A percentile compares a stretch with the other conserved stretches of the same genome.
Evolutionary conservation across 2,329 filamentous ascomycete genomes (phyloP).

Genomic region (Diaporthe aspalathi): DNA sequence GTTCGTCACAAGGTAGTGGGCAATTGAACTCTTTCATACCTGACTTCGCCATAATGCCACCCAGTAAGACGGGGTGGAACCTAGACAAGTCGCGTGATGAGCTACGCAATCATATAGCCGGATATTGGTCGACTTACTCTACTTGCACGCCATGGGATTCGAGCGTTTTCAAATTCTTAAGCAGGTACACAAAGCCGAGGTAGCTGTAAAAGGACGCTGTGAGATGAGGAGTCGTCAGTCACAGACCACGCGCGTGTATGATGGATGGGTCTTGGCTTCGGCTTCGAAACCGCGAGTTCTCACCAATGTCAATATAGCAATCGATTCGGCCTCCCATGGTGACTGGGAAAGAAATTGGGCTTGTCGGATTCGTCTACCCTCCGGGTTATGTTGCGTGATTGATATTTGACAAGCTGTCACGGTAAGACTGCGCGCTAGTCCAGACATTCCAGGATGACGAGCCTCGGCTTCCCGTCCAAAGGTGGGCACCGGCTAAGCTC

Average conservation of each 20-base stretch:
- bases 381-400: background rate
- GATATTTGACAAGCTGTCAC: background rate
- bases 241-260: conserved; percentile 17
- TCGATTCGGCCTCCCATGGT: conserved; percentile 72
- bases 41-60: conserved; percentile 70
- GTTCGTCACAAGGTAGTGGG: background rate
- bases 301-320: conserved; percentile 75
- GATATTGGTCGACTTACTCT: conserved; percentile 63
- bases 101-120: background rate
- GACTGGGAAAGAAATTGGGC: conserved; percentile 1
- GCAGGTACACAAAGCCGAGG: conserved; percentile 67
- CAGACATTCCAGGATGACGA: background rate
- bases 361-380: background rate
- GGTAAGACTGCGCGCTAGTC: background rate
- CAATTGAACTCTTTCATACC: conserved; percentile 53
- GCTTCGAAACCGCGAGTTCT: conserved; percentile 42
- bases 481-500: background rate
- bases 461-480: conserved; percentile 30
- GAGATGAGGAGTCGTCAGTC: background rate
- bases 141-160: conserved; percentile 70
- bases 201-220: conserved; percentile 75
- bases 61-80: conserved; percentile 78
- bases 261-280: background rate
- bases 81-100: conserved; percentile 51
- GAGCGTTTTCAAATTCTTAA: conserved; percentile 65